Evolutionary conservation across 768 basidiomycete genomes (phyloP).

Genomic region (Filobasidium floriforme): DNA sequence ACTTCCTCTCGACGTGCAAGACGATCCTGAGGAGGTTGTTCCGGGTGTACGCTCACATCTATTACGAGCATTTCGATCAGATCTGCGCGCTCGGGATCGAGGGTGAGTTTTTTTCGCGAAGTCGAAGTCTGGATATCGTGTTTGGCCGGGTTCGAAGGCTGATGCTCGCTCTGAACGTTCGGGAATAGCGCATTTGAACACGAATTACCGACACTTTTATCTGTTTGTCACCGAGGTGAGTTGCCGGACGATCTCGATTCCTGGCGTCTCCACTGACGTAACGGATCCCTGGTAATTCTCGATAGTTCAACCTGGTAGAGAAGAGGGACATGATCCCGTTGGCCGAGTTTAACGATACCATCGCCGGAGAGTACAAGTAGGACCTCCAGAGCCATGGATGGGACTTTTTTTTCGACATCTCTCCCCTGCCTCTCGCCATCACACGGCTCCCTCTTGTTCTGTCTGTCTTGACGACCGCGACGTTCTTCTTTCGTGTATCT

Average conservation of each 20-base stretch:
- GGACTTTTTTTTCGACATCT: background rate
- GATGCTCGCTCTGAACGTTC: background rate
- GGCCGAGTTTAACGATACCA: slow-evolving; percentile 71
- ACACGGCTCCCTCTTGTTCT: background rate
- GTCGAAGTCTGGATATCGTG: background rate
- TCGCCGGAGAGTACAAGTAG: slow-evolving; percentile 48
- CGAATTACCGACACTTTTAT: slow-evolving; percentile 96
- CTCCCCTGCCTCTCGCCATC: background rate
- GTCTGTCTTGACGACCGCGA: background rate
- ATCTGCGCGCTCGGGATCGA: slow-evolving; percentile 97
- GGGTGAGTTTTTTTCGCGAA: slow-evolving; percentile 57
- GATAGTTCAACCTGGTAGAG: slow-evolving; percentile 55
- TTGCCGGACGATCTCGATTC: slow-evolving; percentile 9
- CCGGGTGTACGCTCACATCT: slow-evolving; percentile 95
- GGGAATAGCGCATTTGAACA: slow-evolving; percentile 82
- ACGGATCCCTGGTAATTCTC: background rate
- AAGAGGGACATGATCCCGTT: slow-evolving; percentile 62
- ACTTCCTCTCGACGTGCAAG: slow-evolving; percentile 81
- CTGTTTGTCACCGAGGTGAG: slow-evolving; percentile 88
- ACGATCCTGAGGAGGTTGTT: slow-evolving; percentile 87
- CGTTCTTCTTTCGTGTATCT: background rate
- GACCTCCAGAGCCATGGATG: background rate
- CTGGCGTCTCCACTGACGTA: background rate
- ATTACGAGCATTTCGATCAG: slow-evolving; percentile 98
- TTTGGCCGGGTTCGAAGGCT: background rate